These are phyloP conservation scores for Diaporthe vaccinii DNA, from an alignment of 2,329 filamentous ascomycete genomes.

Conservation along the genomic window DNA sequence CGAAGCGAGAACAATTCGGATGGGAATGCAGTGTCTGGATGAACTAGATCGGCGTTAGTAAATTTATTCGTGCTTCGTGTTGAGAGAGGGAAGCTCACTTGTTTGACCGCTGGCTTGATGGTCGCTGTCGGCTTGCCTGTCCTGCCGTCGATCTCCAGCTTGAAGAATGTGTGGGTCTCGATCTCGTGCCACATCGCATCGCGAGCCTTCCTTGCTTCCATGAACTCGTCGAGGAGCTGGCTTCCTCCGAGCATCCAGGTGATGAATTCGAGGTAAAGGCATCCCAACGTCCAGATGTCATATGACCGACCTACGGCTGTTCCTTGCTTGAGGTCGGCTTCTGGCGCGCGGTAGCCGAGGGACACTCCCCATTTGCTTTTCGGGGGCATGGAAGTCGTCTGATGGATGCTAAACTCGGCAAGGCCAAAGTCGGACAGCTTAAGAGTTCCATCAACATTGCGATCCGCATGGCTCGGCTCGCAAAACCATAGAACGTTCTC, in stretches of 20 bases:
- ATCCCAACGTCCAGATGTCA: conserved; percentile 26
- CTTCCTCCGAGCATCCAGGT: conserved; percentile 22
- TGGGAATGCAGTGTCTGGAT: not conserved
- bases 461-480: not conserved
- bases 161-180: conserved; percentile 10
- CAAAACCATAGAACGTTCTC: conserved; percentile 31
- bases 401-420: not conserved
- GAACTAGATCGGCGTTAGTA: not conserved
- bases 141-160: not conserved
- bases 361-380: not conserved
- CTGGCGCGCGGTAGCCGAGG: conserved; percentile 9
- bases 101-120: not conserved
- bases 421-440: conserved; percentile 23
- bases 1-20: not conserved
- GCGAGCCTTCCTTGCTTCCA: not conserved
- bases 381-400: not conserved
- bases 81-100: not conserved
- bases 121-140: not conserved
- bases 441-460: not conserved
- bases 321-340: not conserved
- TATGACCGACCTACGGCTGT: not conserved
- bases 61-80: fast-evolving
- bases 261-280: conserved; percentile 20
- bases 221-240: not conserved
- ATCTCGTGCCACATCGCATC: conserved; percentile 18